These are phyloP conservation scores for Phytophthora melonis DNA, from an alignment of 352 stramenopile genomes.

Conservation along the genomic window DNA sequence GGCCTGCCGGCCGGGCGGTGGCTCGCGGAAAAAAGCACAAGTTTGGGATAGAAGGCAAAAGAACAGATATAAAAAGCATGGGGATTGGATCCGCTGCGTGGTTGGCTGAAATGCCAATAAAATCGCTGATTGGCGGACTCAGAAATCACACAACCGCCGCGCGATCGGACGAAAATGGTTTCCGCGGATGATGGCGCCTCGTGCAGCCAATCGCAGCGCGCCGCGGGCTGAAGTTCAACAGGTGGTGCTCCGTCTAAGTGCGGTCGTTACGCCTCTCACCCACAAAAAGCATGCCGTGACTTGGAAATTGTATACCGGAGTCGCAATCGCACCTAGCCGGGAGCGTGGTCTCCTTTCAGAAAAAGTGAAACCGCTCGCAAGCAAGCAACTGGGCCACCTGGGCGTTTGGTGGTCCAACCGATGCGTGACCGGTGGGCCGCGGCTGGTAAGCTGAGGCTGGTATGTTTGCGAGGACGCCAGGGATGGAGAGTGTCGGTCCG, in stretches of 20 bases:
- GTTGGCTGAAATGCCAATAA: conserved; percentile 24
- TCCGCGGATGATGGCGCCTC: conserved; percentile 25
- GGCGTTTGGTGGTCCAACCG: conserved; percentile 6
- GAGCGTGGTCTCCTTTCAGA: conserved; percentile 13
- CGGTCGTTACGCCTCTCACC: conserved; percentile 37
- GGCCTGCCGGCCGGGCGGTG: background rate
- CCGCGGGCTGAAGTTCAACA: conserved; percentile 22
- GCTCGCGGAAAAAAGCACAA: conserved; percentile 42
- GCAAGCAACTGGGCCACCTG: conserved; percentile 14
- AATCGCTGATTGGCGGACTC: conserved; percentile 20
- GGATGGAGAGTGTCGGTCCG: background rate
- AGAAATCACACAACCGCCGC: conserved; percentile 12
- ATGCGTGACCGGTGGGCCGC: conserved; percentile 2
- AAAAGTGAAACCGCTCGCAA: conserved; percentile 27
- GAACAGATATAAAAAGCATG: conserved; percentile 42
- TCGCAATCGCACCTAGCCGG: conserved; percentile 17
- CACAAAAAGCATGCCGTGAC: conserved; percentile 33
- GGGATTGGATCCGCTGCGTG: background rate
- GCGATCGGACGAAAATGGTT: conserved; percentile 35
- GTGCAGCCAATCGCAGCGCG: conserved; percentile 20
- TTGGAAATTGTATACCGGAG: conserved; percentile 9
- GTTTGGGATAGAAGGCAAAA: conserved; percentile 38
- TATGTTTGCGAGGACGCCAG: background rate
- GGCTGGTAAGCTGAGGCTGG: background rate
- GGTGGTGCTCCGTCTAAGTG: conserved; percentile 25